phyloP scores from a whole-genome alignment of 768 basidiomycete species.

The Amanita brunnescens region DNA sequence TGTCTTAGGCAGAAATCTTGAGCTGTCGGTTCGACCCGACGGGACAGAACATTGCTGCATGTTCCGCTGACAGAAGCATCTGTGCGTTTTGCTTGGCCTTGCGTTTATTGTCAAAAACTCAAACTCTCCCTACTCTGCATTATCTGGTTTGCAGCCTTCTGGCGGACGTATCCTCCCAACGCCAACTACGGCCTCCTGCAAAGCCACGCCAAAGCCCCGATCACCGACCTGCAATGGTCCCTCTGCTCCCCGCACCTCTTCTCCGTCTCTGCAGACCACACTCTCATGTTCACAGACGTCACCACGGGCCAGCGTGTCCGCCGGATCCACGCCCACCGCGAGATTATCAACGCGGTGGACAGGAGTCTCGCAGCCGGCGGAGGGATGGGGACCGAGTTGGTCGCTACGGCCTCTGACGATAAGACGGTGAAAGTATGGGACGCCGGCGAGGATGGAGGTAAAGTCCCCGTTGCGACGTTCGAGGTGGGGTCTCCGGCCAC shows the following conservation, averaged over 20 bases:
- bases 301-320: constrained; percentile 76
- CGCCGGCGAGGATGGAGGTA: constrained; percentile 65
- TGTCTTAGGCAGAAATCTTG: constrained; percentile 67
- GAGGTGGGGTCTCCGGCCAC: constrained; percentile 89
- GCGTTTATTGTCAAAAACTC: not conserved
- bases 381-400: constrained; percentile 65
- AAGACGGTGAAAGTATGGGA: constrained; percentile 91
- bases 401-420: constrained; percentile 88
- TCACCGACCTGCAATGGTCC: constrained; percentile 90
- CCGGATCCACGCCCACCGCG: constrained; percentile 82
- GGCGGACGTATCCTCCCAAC: constrained; percentile 89
- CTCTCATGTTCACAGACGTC: constrained; percentile 66
- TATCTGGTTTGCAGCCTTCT: constrained; percentile 47
- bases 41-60: constrained; percentile 90
- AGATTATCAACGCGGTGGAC: constrained; percentile 86
- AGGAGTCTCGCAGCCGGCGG: constrained; percentile 71
- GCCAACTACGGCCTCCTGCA: constrained; percentile 86
- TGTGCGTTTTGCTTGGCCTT: constrained; percentile 46
- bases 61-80: constrained; percentile 82
- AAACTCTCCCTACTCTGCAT: too few species aligned
- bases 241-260: constrained; percentile 65
- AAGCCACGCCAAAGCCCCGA: constrained; percentile 80
- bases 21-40: constrained; percentile 92
- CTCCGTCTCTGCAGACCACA: constrained; percentile 87
- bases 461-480: constrained; percentile 70